Percentiles rank a stretch among this genome's conserved stretches.
Evolutionary conservation across 176 grass and related monocot genomes (phyloP).

Genomic region (Thinopyrum elongatum): DNA sequence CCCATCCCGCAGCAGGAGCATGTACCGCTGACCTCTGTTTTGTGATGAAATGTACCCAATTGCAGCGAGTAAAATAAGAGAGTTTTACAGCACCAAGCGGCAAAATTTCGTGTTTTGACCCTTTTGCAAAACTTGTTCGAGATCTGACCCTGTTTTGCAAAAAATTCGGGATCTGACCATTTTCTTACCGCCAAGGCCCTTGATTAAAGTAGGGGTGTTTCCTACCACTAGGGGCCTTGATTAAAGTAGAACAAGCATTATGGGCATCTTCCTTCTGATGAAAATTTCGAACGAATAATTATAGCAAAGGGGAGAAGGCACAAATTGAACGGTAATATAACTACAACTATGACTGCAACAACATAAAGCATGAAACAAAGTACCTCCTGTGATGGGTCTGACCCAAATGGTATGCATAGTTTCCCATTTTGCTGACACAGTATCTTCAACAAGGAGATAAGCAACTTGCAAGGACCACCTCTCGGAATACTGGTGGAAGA

Average conservation of each 20-base stretch:
- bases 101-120: no score
- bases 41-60: no score
- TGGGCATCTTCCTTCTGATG: background rate
- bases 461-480: constrained; percentile 65
- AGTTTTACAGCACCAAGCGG: no score
- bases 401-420: constrained; percentile 83
- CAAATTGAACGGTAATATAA: background rate
- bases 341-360: constrained; percentile 7
- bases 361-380: constrained; percentile 10
- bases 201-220: no score
- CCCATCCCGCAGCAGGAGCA: no score
- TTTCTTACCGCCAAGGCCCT: no score
- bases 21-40: no score
- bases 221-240: no score
- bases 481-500: constrained; percentile 39
- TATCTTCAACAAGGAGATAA: constrained; percentile 91
- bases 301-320: background rate
- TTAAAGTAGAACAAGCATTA: background rate
- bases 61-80: no score
- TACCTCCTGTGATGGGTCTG: constrained; percentile 83
- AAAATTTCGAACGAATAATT: background rate
- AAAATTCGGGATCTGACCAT: no score
- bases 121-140: no score
- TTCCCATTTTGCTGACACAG: constrained; percentile 88
- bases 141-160: no score